A percentile compares a stretch with the other conserved stretches of the same genome.
phyloP scores from a whole-genome alignment of 2,329 filamentous ascomycete genomes.

The Xylariomycetidae sp. region DNA sequence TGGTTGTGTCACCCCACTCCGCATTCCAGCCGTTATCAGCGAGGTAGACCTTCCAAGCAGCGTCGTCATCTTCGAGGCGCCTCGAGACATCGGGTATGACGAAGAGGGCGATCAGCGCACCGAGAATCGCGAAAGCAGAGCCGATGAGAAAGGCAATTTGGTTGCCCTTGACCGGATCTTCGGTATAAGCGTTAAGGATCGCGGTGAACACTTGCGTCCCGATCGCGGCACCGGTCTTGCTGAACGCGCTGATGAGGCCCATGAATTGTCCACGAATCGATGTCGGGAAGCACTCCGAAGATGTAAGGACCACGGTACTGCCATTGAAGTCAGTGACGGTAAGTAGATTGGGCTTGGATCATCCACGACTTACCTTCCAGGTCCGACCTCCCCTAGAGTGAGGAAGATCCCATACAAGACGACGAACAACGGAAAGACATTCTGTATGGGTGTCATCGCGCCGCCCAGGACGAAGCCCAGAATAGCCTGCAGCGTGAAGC shows the following conservation, averaged over 20 bases:
- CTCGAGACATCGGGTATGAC: conserved; percentile 38
- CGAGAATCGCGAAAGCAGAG: conserved; percentile 40
- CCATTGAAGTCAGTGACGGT: background rate
- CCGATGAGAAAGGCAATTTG: conserved; percentile 46
- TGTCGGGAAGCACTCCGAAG: conserved; percentile 44
- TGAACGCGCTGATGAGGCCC: conserved; percentile 39
- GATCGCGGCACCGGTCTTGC: conserved; percentile 44
- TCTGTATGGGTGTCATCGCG: conserved; percentile 37
- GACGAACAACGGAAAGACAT: conserved; percentile 42
- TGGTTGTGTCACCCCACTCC: conserved; percentile 25
- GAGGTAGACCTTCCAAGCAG: conserved; percentile 37
- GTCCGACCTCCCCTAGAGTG: conserved; percentile 43
- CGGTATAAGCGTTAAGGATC: conserved; percentile 38
- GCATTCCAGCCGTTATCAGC: conserved; percentile 35
- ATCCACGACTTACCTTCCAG: conserved; percentile 30
- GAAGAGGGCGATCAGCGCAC: conserved; percentile 36
- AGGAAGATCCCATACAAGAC: conserved; percentile 46
- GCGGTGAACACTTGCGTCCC: conserved; percentile 45
- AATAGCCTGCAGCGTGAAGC: conserved; percentile 37
- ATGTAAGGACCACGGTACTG: conserved; percentile 32
- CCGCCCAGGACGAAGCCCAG: conserved; percentile 46
- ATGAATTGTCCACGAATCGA: conserved; percentile 43
- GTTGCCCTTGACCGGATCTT: conserved; percentile 36
- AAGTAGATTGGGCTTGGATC: background rate
- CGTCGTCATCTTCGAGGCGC: conserved; percentile 38